Percentiles rank a stretch among this genome's conserved stretches.
Evolutionary conservation across 305 asterid genomes (phyloP).

Genomic region (Rubia balearica): DNA sequence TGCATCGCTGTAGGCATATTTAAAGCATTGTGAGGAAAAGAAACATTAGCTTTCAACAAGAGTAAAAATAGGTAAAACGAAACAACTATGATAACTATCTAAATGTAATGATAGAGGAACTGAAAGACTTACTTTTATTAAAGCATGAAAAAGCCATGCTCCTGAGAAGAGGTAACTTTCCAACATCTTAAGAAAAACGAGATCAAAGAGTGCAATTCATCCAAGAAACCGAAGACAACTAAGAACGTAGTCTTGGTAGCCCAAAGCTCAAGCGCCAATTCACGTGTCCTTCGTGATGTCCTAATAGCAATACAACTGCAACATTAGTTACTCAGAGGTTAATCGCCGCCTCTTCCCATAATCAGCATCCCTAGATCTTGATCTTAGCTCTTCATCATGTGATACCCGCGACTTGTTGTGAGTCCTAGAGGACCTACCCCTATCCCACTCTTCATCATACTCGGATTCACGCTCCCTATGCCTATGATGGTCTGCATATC

Average conservation of each 20-base stretch:
- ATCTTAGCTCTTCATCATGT: constrained; percentile 53
- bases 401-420: constrained; percentile 51
- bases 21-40: not conserved
- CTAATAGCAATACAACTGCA: constrained; percentile 14
- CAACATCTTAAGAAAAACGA: constrained; percentile 23
- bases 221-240: constrained; percentile 1
- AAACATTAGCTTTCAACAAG: not conserved
- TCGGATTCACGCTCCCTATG: constrained; percentile 52
- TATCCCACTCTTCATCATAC: constrained; percentile 56
- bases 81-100: not conserved
- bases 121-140: constrained; percentile 39
- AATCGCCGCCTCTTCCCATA: constrained; percentile 62
- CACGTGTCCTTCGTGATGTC: constrained; percentile 20
- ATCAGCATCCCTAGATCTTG: constrained; percentile 69
- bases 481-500: constrained; percentile 49
- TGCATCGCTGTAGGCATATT: no score
- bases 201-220: constrained; percentile 17
- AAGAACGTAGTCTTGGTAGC: constrained; percentile 25
- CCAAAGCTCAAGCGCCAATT: constrained; percentile 23
- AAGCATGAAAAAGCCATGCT: constrained; percentile 20
- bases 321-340: constrained; percentile 42
- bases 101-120: not conserved
- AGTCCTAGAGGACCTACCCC: constrained; percentile 64
- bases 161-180: constrained; percentile 26
- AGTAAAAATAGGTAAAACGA: not conserved